Conservation (phyloP, 345 rosid genomes). For the Syzygium aqueum region DNA sequence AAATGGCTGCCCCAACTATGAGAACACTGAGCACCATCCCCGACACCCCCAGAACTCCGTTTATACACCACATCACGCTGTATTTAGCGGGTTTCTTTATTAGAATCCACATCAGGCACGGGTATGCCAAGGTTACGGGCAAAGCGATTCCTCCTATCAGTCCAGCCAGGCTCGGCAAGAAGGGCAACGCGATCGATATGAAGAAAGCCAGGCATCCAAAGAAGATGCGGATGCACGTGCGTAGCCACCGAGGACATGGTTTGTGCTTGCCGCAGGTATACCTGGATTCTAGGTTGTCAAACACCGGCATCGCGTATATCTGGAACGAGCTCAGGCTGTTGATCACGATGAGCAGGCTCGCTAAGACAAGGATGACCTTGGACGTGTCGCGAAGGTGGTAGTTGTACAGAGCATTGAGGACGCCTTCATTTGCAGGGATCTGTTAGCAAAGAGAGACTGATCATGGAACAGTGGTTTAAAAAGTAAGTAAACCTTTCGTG, state of each 20-base stretch:
- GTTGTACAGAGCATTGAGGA: constrained; percentile 30
- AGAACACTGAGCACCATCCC: constrained; percentile 38
- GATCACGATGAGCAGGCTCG: constrained; percentile 36
- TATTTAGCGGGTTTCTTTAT: constrained; percentile 30
- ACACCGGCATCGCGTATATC: constrained; percentile 56
- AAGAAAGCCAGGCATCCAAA: constrained; percentile 42
- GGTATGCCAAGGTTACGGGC: constrained; percentile 47
- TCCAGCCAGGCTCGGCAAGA: constrained; percentile 50
- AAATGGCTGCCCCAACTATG: constrained; percentile 30
- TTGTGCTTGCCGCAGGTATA: constrained; percentile 27
- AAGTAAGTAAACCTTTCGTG: background rate
- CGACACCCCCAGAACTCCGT: constrained; percentile 20
- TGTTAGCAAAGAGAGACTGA: background rate
- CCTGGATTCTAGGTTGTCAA: constrained; percentile 44
- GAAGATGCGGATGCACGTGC: constrained; percentile 24
- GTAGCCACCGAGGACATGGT: constrained; percentile 49
- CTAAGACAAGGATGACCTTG: constrained; percentile 19
- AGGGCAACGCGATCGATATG: constrained; percentile 44
- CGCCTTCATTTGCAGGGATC: constrained; percentile 31
- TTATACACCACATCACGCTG: constrained; percentile 24
- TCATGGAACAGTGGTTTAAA: background rate
- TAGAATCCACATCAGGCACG: constrained; percentile 45
- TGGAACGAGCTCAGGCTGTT: constrained; percentile 51
- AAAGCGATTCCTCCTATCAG: constrained; percentile 44
- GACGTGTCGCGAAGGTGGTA: constrained; percentile 25